Evolutionary conservation across 768 basidiomycete species (phyloP), one percentile per base, ranked within the genome.

Genomic region (Strobilomyces echinocephalus): DNA sequence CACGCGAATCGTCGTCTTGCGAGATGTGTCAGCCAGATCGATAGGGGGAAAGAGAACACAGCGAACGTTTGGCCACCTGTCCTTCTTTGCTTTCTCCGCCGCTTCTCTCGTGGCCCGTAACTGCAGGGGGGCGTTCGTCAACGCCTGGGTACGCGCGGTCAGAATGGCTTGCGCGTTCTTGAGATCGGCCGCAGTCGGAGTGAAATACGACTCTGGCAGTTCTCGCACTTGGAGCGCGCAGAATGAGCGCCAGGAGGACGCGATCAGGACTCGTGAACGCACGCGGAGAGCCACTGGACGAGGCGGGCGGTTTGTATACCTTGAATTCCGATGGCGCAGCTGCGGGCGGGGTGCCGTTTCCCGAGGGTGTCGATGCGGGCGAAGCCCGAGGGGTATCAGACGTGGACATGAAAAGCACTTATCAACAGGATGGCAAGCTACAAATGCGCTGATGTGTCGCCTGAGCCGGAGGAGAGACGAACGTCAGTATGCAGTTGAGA

Each of bases 1-100:
- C 59, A 95, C 70, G 18, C 93, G 82, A 60, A 95, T 88, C 3
- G 78, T 87, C 2, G 90, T 91, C 90, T n/a, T 94, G 60, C 14
- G 38, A 47, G 33, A 44, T 30, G 41, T 72, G 41, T 72, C 42
- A 63, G 59, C 30, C 46, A n/a, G 5, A 36, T 41, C 46, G 5
- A 52, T 4, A 16, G 20, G 15, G 42, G 24, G 14, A 34, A 6
- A 35, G 15, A 8, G 46, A 35, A 0, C 21, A 33, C 38, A 14
- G 55, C 62, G 58, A 56, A 91, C 90, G 53, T 76, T 79, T 9
- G 91, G 91, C 84, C 86, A 93, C 61, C 82, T 77, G 47, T 84
- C 81, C 45, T 69, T 74, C 64, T 81, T 87, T 28, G 74, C 72
- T 65, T 79, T 82, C 59, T 80, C 77, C 21, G 77, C 76, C 10